These are phyloP conservation scores for Colletotrichum endophyticum DNA, from an alignment of 2,329 filamentous ascomycete genomes.

Conservation along the genomic window DNA sequence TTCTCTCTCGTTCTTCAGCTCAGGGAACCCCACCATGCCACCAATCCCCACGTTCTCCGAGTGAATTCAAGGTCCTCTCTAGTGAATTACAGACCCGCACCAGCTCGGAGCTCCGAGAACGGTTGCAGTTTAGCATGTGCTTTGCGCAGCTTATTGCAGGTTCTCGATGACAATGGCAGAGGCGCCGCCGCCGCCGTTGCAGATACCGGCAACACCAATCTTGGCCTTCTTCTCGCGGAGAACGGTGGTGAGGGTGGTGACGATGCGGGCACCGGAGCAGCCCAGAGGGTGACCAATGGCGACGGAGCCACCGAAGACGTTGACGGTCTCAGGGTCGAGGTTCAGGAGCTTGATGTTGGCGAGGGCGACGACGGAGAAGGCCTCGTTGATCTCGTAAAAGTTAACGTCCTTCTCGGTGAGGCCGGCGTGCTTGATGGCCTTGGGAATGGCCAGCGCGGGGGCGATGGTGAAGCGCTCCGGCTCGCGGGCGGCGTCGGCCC, in stretches of 20 bases:
- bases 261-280: conserved; percentile 90
- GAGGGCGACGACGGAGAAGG: conserved; percentile 94
- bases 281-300: conserved; percentile 95
- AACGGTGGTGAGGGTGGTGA: conserved; percentile 88
- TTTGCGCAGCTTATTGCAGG: conserved; percentile 50
- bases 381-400: conserved; percentile 99
- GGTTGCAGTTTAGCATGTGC: not conserved
- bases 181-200: conserved; percentile 96
- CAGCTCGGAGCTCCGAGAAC: conserved; percentile 6
- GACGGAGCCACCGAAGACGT: conserved; percentile 93
- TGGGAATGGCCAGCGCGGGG: conserved; percentile 92
- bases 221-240: conserved; percentile 90
- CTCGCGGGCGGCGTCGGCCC: conserved; percentile 91
- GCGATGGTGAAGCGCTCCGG: conserved; percentile 96
- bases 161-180: conserved; percentile 91
- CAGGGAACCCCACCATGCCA: not conserved
- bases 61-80: not conserved
- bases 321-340: conserved; percentile 84
- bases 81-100: not conserved
- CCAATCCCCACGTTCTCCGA: not conserved
- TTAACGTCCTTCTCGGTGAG: conserved; percentile 80
- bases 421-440: conserved; percentile 94
- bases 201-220: conserved; percentile 93
- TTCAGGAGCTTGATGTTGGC: conserved; percentile 94
- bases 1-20: not conserved